phyloP scores from a whole-genome alignment of 2,329 filamentous ascomycete genomes.

The Epichloe sp. region DNA sequence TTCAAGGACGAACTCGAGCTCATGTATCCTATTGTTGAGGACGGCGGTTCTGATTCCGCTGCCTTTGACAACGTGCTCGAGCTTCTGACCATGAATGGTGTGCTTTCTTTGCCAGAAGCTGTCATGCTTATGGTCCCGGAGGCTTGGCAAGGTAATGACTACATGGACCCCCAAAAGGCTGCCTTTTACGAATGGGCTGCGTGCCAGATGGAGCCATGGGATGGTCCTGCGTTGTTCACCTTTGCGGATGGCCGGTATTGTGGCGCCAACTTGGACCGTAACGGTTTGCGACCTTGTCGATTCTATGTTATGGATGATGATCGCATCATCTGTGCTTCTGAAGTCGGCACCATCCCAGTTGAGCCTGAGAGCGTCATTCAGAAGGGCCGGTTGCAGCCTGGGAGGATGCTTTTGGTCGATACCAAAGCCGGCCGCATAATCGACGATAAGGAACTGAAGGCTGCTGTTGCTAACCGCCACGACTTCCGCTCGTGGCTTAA shows the following conservation, averaged over 20 bases:
- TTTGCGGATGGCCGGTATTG: conserved; percentile 95
- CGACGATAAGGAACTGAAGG: conserved; percentile 84
- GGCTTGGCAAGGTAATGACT: conserved; percentile 87
- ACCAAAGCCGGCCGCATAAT: conserved; percentile 83
- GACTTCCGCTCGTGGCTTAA: conserved; percentile 86
- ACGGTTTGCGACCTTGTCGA: conserved; percentile 86
- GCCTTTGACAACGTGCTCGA: conserved; percentile 96
- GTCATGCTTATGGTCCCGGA: conserved; percentile 99
- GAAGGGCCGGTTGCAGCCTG: conserved; percentile 86
- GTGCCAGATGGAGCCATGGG: conserved; percentile 98
- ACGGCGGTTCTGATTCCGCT: conserved; percentile 91
- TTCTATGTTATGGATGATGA: conserved; percentile 97
- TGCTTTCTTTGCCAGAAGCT: conserved; percentile 85
- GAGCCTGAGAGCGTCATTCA: conserved; percentile 83
- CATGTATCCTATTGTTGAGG: conserved; percentile 90
- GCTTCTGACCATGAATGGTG: conserved; percentile 86
- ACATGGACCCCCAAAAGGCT: conserved; percentile 92
- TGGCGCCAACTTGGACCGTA: conserved; percentile 91
- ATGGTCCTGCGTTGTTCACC: conserved; percentile 90
- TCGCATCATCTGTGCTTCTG: conserved; percentile 91
- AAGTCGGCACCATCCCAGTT: conserved; percentile 85
- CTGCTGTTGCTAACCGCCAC: conserved; percentile 70
- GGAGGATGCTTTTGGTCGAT: conserved; percentile 92
- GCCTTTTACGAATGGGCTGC: conserved; percentile 98
- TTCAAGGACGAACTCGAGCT: conserved; percentile 86